phyloP scores from a whole-genome alignment of 75 land plant species.

The Selaginella moellendorffii region DNA sequence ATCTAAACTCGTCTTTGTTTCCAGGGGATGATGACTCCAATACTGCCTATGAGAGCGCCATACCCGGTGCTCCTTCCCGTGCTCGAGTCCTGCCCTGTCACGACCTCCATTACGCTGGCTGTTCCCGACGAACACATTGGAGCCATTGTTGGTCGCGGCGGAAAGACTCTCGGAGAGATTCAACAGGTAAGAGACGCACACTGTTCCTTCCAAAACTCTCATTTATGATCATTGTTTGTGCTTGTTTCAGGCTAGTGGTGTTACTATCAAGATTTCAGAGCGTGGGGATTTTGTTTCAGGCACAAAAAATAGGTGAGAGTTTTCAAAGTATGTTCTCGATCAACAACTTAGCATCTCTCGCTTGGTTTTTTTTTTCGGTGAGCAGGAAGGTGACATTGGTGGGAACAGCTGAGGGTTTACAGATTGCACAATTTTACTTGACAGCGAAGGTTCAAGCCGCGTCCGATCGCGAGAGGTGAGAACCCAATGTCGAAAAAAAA shows the following conservation, averaged over 20 bases:
- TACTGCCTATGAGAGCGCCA: conserved; percentile 10
- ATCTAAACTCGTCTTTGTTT: no score
- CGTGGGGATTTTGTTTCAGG: conserved; percentile 87
- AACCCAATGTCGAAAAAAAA: no score
- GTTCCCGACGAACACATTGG: conserved; percentile 89
- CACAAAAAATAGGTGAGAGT: conserved; percentile 56
- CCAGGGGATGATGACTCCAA: conserved; percentile 29
- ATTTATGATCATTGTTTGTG: neutral
- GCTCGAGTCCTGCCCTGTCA: conserved; percentile 25
- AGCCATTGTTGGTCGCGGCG: conserved; percentile 79
- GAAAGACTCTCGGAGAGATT: conserved; percentile 66
- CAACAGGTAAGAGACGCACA: conserved; percentile 70
- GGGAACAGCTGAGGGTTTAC: conserved; percentile 41
- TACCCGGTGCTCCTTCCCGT: conserved; percentile 12
- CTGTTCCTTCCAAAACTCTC: no score
- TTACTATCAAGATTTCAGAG: conserved; percentile 78
- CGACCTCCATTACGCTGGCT: conserved; percentile 46
- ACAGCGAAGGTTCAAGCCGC: neutral
- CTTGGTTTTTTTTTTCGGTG: no score
- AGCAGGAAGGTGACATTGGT: conserved; percentile 52
- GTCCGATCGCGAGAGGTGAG: no score
- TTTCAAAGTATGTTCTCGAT: neutral
- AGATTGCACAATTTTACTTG: conserved; percentile 22
- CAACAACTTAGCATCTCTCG: no score
- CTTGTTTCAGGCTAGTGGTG: conserved; percentile 52